Base-by-base conservation (phyloP, 441 rosid species). In the Eruca vesicaria region DNA sequence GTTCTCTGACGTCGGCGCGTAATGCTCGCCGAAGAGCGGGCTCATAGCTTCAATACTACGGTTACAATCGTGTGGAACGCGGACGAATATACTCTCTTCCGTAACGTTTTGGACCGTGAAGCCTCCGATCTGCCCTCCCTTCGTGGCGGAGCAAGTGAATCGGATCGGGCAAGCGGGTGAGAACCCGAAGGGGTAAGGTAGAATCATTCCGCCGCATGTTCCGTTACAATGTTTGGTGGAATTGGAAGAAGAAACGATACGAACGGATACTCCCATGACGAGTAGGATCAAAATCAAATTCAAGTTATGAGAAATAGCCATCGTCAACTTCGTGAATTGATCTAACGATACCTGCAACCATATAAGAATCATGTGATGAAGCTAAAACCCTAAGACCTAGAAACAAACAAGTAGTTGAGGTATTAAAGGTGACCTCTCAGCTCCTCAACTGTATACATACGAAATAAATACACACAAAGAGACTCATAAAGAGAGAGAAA, bases 161-260 rank as follows among this genome's bases (percentile, higher is more conserved):
- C 0, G 79, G 81, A 95, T 91, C 4, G 19, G 73, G 76, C 93
- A 91, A 15, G 53, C 85, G 1, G 64, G 1, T 10, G 99, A 84
- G 84, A 92, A 92, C 0, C 98, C 97, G 67, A 95, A 92, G 0
- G 99, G 99, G 68, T 85, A 92, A 5, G 68, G 41, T 6, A 79
- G 74, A 36, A 9, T 65, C 66, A 4, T 19, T 12, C 1, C 1
- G 50, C 89, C 86, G 65, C 97, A 90, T 5, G 72, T 71, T 15
- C 63, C 66, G 53, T 68, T 48, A 81, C 96, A 90, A 11, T 3
- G 9, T 8, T 75, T 28, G 6, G 76, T 61, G 69, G 6, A 38
- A n/a, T 48, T 31, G 19, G 66, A 36, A 36, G 74, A 78, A 9
- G 66, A 43, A 35, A 59, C 36, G 32, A 1, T 3, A 7, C 32